Evolutionary conservation across 768 basidiomycete species (phyloP), one percentile per base, ranked within the genome.

Genomic region (Russula ochroleuca): DNA sequence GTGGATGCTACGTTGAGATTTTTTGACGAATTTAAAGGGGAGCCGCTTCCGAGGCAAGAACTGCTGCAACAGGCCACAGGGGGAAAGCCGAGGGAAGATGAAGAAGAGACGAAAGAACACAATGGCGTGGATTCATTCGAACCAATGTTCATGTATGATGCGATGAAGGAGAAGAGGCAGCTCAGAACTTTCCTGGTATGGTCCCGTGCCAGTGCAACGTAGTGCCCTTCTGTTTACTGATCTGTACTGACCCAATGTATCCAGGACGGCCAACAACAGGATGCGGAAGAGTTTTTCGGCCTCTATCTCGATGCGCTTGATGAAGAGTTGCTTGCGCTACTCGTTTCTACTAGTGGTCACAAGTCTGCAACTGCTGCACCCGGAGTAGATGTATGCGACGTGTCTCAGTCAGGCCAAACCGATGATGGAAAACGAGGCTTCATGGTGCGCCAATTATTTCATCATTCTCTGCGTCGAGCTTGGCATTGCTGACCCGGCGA

Each of bases 211-310:
- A 11, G 11, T n/a, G 28, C 28, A 28, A 28, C 28, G 23, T 19
- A 1, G n/a, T 4, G 40, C 19, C 21, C 15, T 5, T 8, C 1
- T 23, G 2, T 58, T 58, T 41, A 19, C 49, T 51, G 13, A 57
- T 37, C 11, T 5, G 28, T 31, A 31, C 62, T 28, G 57, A 69
- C 45, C 19, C 59, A 66, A 35, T 7, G 53, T 41, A 33, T 33
- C 5, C 66, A 93, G 84, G 85, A 90, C 41, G 94, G 94, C 0
- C 90, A 93, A 61, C 96, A 99, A 75, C 96, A 99, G 73, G 96
- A 99, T 63, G 96, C 95, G 9, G 95, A 99, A 74, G 96, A 99
- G 75, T 98, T 97, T 74, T 79, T 98, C 21, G 95, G 96, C 3
- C 98, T 97, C 76, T 95, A 92, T 76, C 79, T 98, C 33, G 94